A percentile compares a stretch with the other conserved stretches of the same genome.
These are phyloP conservation scores for Cynanchum wilfordii DNA, from an alignment of 257 asterid species.

Conservation along the genomic window DNA sequence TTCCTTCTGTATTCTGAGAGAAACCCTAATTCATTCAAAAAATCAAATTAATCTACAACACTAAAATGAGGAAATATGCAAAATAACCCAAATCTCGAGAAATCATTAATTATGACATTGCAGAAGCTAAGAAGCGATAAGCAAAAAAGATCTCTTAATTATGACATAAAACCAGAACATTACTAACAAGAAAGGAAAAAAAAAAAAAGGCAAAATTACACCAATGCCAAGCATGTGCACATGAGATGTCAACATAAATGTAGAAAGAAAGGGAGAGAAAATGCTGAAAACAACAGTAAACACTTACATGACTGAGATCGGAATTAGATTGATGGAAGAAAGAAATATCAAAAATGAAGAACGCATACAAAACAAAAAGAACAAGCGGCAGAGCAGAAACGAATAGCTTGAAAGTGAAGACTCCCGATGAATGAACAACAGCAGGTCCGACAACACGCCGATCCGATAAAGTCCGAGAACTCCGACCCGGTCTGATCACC, in stretches of 20 bases:
- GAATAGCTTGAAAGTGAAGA: slow-evolving; percentile 24
- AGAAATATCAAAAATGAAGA: slow-evolving; percentile 26
- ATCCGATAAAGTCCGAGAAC: slow-evolving; percentile 15
- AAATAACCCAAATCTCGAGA: background rate
- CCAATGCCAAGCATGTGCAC: background rate
- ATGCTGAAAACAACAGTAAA: background rate
- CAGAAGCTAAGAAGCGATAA: background rate
- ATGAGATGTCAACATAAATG: background rate
- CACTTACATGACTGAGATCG: slow-evolving; percentile 31
- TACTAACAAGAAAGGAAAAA: background rate
- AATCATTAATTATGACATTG: too few species aligned
- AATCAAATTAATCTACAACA: background rate
- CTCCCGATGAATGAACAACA: background rate
- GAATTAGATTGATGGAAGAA: slow-evolving; percentile 24
- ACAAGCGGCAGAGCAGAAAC: slow-evolving; percentile 19
- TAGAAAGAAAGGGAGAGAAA: background rate
- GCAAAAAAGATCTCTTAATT: background rate
- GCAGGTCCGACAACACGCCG: slow-evolving; percentile 5
- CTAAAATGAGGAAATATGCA: too few species aligned
- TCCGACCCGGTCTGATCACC: slow-evolving; percentile 24
- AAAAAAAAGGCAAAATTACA: background rate
- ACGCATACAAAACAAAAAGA: slow-evolving; percentile 22
- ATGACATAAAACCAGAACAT: background rate
- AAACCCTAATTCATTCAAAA: slow-evolving; percentile 20
- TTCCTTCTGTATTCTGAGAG: slow-evolving; percentile 7